Evolutionary conservation across 2,329 filamentous ascomycete genomes (phyloP).

Genomic region (Aspergillus aculeatinus): DNA sequence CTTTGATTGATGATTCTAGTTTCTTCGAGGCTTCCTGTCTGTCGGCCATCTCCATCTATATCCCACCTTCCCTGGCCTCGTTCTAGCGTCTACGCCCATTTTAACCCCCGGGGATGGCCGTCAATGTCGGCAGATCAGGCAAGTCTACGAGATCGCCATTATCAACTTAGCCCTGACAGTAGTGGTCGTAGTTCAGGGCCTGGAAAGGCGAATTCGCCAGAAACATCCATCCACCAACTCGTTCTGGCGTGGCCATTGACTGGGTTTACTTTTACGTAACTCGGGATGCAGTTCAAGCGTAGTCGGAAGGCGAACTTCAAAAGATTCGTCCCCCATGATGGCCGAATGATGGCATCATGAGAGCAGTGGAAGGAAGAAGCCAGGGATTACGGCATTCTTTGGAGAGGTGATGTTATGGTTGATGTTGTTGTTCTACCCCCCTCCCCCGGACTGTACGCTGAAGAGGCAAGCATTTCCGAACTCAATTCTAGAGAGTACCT

Average conservation of each 20-base stretch:
- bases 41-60: neutral
- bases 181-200: neutral
- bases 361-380: neutral
- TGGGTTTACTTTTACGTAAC: constrained; percentile 44
- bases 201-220: constrained; percentile 8
- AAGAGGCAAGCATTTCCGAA: neutral
- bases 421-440: neutral
- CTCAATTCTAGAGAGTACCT: neutral
- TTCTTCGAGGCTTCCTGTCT: neutral
- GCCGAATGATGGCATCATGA: constrained; percentile 5
- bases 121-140: constrained; percentile 6
- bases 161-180: neutral
- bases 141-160: neutral
- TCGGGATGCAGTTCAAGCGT: constrained; percentile 24
- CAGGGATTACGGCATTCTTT: neutral
- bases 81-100: neutral
- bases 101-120: neutral
- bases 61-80: neutral
- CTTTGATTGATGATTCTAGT: neutral
- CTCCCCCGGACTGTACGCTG: neutral
- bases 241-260: constrained; percentile 12
- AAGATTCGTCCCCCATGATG: constrained; percentile 1
- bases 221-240: constrained; percentile 14
- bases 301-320: neutral
- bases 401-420: neutral